phyloP scores from a whole-genome alignment of 495 filamentous ascomycete genomes.

The Trichoderma asperelloides region DNA sequence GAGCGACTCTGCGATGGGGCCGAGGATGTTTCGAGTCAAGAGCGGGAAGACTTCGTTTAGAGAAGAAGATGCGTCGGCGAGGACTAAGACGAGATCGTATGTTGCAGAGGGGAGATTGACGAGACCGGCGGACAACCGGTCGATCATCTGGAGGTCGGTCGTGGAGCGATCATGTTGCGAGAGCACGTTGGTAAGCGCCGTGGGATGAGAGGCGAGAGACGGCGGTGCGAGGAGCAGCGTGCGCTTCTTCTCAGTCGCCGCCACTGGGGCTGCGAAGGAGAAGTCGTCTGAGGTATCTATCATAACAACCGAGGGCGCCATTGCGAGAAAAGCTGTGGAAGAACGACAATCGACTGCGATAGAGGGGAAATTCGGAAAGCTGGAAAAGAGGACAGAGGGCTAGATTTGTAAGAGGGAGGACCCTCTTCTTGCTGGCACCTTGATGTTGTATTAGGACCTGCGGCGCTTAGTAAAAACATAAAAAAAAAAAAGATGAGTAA shows the following conservation, averaged over 20 bases:
- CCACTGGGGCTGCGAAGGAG: constrained; percentile 7
- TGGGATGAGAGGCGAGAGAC: constrained; percentile 41
- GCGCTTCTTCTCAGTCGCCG: constrained; percentile 20
- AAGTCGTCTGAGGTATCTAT: constrained; percentile 16
- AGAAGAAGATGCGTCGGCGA: constrained; percentile 63
- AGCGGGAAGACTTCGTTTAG: constrained; percentile 47
- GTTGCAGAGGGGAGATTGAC: constrained; percentile 65
- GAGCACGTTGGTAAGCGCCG: constrained; percentile 35
- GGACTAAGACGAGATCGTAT: constrained; percentile 80
- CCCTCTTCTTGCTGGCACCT: not conserved
- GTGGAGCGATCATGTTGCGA: constrained; percentile 55
- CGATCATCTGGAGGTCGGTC: constrained; percentile 96
- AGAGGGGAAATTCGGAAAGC: not conserved
- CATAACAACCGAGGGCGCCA: constrained; percentile 13
- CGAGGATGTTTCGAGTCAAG: constrained; percentile 59
- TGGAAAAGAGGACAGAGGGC: not conserved
- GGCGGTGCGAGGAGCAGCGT: constrained; percentile 49
- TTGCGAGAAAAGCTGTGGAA: constrained; percentile 9
- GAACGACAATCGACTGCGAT: not conserved
- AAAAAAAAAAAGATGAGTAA: not conserved
- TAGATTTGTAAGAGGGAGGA: constrained; percentile 1
- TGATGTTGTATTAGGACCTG: not conserved
- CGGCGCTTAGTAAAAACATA: not conserved
- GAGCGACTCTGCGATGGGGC: constrained; percentile 54
- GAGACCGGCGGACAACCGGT: constrained; percentile 77